Percentiles rank a stretch among this genome's conserved stretches.
These are phyloP conservation scores for Daldinia vernicosa DNA, from an alignment of 495 filamentous ascomycete species.

Conservation along the genomic window DNA sequence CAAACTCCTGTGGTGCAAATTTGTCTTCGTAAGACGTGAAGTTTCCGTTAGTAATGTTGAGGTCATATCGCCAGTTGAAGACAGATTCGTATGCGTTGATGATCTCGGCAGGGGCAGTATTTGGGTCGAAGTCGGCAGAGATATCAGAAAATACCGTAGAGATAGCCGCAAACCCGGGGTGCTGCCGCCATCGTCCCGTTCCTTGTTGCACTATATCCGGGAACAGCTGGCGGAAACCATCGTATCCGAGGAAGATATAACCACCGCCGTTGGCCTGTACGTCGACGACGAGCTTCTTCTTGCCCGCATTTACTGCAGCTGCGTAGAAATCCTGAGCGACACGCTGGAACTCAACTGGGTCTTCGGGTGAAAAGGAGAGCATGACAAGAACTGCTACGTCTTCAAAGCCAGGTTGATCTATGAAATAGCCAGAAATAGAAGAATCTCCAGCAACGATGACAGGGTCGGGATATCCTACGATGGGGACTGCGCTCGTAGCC, in stretches of 20 bases:
- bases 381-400: constrained; percentile 56
- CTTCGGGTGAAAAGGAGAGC: constrained; percentile 35
- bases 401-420: constrained; percentile 55
- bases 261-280: constrained; percentile 63
- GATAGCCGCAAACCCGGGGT: constrained; percentile 46
- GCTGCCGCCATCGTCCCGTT: constrained; percentile 46
- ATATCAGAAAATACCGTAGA: constrained; percentile 45
- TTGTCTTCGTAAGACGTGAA: constrained; percentile 52
- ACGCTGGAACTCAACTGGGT: constrained; percentile 50
- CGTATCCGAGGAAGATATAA: constrained; percentile 56
- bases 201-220: constrained; percentile 52
- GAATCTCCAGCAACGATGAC: constrained; percentile 54
- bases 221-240: constrained; percentile 58
- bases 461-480: constrained; percentile 60
- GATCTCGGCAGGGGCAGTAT: constrained; percentile 35
- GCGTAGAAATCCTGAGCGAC: constrained; percentile 55
- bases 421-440: constrained; percentile 60
- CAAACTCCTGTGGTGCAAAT: constrained; percentile 45
- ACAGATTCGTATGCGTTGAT: constrained; percentile 45
- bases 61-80: constrained; percentile 53
- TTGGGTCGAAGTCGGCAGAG: constrained; percentile 45
- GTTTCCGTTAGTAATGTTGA: constrained; percentile 46
- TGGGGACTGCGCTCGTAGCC: constrained; percentile 36
- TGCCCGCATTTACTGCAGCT: constrained; percentile 50
- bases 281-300: constrained; percentile 64